Percentiles rank a stretch among this genome's conserved stretches.
Evolutionary conservation across 192 early-diverging fungal species (phyloP).

Genomic region (Mycoemilia scoparia): DNA sequence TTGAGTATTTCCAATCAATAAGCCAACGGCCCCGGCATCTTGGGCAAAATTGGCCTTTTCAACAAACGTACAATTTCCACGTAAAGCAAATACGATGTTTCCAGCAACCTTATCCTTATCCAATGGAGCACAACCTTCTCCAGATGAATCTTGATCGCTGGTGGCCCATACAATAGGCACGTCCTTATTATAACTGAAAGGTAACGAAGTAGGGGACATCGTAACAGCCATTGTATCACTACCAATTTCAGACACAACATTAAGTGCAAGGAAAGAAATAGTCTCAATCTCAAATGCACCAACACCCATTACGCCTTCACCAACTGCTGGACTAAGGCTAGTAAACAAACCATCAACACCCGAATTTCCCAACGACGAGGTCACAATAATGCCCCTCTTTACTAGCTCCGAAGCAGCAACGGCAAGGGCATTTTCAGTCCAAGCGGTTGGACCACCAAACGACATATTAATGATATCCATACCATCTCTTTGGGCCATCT

Average conservation of each 20-base stretch:
- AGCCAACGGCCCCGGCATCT: constrained; percentile 38
- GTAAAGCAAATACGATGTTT: constrained; percentile 42
- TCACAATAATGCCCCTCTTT: constrained; percentile 24
- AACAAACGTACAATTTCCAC: constrained; percentile 48
- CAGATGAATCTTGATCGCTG: constrained; percentile 21
- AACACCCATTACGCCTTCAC: constrained; percentile 33
- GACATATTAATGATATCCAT: constrained; percentile 75
- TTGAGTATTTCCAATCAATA: constrained; percentile 43
- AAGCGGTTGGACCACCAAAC: constrained; percentile 46
- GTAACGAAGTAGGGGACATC: constrained; percentile 13
- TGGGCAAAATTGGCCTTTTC: constrained; percentile 37
- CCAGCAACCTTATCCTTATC: constrained; percentile 12
- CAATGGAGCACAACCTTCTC: constrained; percentile 38
- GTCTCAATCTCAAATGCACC: constrained; percentile 28
- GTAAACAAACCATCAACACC: constrained; percentile 45
- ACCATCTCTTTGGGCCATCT: constrained; percentile 44
- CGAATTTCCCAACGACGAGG: constrained; percentile 45
- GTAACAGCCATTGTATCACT: constrained; percentile 23
- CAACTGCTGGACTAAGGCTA: constrained; percentile 37
- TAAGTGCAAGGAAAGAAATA: constrained; percentile 20
- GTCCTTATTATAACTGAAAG: too few relatives aligned
- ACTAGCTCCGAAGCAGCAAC: constrained; percentile 35
- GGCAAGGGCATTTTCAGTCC: constrained; percentile 39
- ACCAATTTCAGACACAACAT: constrained; percentile 8
- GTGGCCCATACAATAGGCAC: constrained; percentile 26